Percentiles rank a stretch among this genome's conserved stretches.
These are phyloP conservation scores for Fusarium sp. DNA, from an alignment of 2,329 filamentous ascomycete species.

Conservation along the genomic window DNA sequence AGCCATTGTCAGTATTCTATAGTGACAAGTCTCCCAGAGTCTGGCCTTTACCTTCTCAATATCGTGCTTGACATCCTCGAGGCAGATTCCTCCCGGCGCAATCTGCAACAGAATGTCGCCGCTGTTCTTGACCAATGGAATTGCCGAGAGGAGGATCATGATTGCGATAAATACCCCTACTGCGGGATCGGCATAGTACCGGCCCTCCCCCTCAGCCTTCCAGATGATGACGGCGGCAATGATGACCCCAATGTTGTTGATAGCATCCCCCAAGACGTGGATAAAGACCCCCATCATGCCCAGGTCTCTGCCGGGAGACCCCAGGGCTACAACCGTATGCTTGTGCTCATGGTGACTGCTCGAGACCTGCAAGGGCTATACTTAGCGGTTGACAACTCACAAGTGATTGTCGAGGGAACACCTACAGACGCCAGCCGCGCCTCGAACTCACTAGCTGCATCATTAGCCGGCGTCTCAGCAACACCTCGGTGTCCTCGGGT, in stretches of 20 bases:
- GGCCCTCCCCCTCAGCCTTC: conserved; percentile 69
- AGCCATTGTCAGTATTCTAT: conserved; percentile 33
- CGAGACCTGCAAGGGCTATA: conserved; percentile 25
- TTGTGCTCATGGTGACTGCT: conserved; percentile 65
- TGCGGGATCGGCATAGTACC: conserved; percentile 82
- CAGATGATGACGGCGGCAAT: conserved; percentile 79
- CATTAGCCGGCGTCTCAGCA: conserved; percentile 16
- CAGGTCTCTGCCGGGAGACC: conserved; percentile 68
- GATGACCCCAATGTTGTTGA: conserved; percentile 85
- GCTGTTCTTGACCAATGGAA: conserved; percentile 74
- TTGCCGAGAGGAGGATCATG: conserved; percentile 78
- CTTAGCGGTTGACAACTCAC: conserved; percentile 26
- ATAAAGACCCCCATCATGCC: conserved; percentile 80
- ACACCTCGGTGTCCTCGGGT: conserved; percentile 20
- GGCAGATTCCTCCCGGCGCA: conserved; percentile 71
- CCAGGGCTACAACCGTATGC: conserved; percentile 55
- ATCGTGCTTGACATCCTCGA: conserved; percentile 77
- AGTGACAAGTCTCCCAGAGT: background rate
- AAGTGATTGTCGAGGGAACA: background rate
- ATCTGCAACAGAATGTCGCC: conserved; percentile 79
- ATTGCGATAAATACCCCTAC: conserved; percentile 78
- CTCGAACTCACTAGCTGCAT: conserved; percentile 29
- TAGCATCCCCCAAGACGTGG: conserved; percentile 80
- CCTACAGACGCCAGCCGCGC: conserved; percentile 37
- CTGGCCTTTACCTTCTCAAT: conserved; percentile 69